Percentiles rank a stretch among this genome's conserved stretches.
These are phyloP conservation scores for Breviolum minutum DNA, from an alignment of 73 alveolate genomes.

Conservation along the genomic window DNA sequence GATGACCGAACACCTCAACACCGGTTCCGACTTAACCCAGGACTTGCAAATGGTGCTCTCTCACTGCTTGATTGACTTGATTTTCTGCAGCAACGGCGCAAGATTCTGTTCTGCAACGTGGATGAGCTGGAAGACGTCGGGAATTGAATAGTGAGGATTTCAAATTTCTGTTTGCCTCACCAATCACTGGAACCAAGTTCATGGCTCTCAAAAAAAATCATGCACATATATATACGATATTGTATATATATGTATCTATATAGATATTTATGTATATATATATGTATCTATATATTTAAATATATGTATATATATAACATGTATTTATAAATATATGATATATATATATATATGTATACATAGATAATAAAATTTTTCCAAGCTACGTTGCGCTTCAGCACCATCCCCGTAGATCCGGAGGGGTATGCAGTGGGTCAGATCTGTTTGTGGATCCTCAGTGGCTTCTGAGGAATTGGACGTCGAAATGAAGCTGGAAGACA, in stretches of 20 bases:
- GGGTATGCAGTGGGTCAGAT: neutral
- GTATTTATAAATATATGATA: too few species aligned
- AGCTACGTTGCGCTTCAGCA: neutral
- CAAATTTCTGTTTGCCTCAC: conserved; percentile 11
- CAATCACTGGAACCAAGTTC: too few species aligned
- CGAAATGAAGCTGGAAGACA: neutral
- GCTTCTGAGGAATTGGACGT: too few species aligned
- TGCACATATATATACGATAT: neutral
- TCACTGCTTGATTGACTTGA: neutral
- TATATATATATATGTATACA: too few species aligned
- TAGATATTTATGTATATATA: too few species aligned
- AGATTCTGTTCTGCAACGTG: neutral
- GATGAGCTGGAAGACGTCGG: neutral
- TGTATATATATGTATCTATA: too few species aligned
- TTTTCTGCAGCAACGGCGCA: neutral
- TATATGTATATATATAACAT: too few species aligned
- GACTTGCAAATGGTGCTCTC: neutral
- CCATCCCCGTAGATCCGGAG: conserved; percentile 24
- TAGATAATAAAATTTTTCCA: neutral
- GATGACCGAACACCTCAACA: neutral
- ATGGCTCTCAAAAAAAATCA: neutral
- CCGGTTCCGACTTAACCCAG: neutral
- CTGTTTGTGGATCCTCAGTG: neutral
- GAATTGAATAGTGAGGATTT: neutral
- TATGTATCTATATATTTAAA: too few species aligned